Conservation (phyloP, 495 filamentous ascomycete genomes). For the Penicillium cinerascens region DNA sequence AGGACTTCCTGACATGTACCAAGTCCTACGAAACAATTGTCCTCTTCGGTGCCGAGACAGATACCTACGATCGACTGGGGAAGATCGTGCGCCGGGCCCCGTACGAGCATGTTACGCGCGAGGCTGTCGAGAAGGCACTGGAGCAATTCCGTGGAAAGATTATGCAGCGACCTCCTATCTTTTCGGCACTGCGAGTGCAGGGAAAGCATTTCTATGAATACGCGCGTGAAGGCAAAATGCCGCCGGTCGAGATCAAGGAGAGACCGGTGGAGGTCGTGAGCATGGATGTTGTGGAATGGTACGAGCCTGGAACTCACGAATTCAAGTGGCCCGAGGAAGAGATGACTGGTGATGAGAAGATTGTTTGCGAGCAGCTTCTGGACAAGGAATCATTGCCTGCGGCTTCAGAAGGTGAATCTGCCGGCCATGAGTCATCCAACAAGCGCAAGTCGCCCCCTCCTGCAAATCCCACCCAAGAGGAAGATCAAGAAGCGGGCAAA, state of each 20-base stretch:
- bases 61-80: slow-evolving; percentile 83
- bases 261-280: slow-evolving; percentile 71
- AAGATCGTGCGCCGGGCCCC: slow-evolving; percentile 70
- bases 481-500: slow-evolving; percentile 26
- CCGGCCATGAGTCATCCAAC: slow-evolving; percentile 11
- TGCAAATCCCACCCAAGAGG: slow-evolving; percentile 21
- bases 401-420: slow-evolving; percentile 19
- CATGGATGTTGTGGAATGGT: slow-evolving; percentile 81
- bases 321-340: slow-evolving; percentile 71
- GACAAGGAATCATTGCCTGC: slow-evolving; percentile 33
- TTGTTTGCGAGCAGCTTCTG: slow-evolving; percentile 66
- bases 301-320: slow-evolving; percentile 75
- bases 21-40: slow-evolving; percentile 90
- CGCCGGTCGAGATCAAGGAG: slow-evolving; percentile 78
- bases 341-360: slow-evolving; percentile 66
- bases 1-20: slow-evolving; percentile 75
- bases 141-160: slow-evolving; percentile 76
- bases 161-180: slow-evolving; percentile 88
- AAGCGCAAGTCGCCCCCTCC: slow-evolving; percentile 36
- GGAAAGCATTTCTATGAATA: slow-evolving; percentile 96
- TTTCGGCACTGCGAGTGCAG: slow-evolving; percentile 85
- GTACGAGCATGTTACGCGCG: slow-evolving; percentile 74
- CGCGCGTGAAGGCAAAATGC: slow-evolving; percentile 78
- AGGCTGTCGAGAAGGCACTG: slow-evolving; percentile 73
- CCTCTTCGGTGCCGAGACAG: slow-evolving; percentile 87